Evolutionary conservation across 805 yeast species (phyloP).

Genomic region (Naumovozyma castellii): DNA sequence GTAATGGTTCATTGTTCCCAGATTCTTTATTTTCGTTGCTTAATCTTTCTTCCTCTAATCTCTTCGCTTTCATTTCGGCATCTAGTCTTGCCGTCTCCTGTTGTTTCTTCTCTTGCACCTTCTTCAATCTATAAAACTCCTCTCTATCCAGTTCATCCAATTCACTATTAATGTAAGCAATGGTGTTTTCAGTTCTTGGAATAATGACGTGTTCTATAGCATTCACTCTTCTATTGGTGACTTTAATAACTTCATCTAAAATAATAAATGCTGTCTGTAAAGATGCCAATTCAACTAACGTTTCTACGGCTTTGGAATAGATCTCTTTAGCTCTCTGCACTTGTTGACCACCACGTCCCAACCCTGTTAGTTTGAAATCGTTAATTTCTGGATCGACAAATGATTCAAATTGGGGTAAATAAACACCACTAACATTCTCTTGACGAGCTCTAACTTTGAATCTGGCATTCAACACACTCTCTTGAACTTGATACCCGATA

Average conservation of each 20-base stretch:
- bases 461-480: constrained; percentile 82
- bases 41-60: constrained; percentile 13
- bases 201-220: constrained; percentile 97
- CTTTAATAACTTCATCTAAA: constrained; percentile 94
- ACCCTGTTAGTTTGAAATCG: constrained; percentile 92
- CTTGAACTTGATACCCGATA: constrained; percentile 92
- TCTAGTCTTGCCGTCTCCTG: constrained; percentile 61
- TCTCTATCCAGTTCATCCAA: constrained; percentile 97
- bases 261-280: constrained; percentile 94
- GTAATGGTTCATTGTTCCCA: constrained; percentile 11
- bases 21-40: constrained; percentile 23
- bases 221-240: constrained; percentile 95
- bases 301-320: constrained; percentile 93
- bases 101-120: constrained; percentile 92
- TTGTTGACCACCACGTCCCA: constrained; percentile 98
- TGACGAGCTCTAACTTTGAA: constrained; percentile 86
- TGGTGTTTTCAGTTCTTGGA: constrained; percentile 95
- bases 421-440: constrained; percentile 94
- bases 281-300: constrained; percentile 89
- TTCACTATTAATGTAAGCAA: constrained; percentile 84
- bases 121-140: constrained; percentile 92
- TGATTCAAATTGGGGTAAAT: constrained; percentile 85
- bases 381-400: constrained; percentile 75
- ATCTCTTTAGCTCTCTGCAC: constrained; percentile 90
- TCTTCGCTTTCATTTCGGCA: constrained; percentile 34